phyloP scores from a whole-genome alignment of 805 yeast genomes.

The Myxozyma mucilagina region DNA sequence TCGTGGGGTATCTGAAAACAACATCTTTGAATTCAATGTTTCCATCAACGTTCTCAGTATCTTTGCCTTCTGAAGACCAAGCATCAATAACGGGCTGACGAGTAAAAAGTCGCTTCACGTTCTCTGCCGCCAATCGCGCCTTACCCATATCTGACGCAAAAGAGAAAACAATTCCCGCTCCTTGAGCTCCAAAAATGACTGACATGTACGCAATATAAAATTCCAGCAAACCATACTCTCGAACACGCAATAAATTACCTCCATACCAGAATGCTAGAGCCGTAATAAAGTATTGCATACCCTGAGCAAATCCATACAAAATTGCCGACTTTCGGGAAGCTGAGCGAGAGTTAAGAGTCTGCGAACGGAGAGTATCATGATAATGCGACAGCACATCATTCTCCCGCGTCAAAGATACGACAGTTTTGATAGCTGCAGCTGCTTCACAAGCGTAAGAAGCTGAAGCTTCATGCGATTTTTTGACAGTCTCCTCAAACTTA shows the following conservation, averaged over 20 bases:
- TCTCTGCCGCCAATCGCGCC: slow-evolving; percentile 43
- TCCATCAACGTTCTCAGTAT: slow-evolving; percentile 45
- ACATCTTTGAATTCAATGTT: slow-evolving; percentile 52
- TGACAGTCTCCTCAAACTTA: slow-evolving; percentile 42
- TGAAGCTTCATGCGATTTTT: slow-evolving; percentile 43
- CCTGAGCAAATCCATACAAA: slow-evolving; percentile 44
- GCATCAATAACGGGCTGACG: slow-evolving; percentile 43
- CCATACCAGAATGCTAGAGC: slow-evolving; percentile 51
- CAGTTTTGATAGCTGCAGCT: slow-evolving; percentile 45
- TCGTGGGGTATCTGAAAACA: slow-evolving; percentile 38
- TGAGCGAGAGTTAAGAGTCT: slow-evolving; percentile 41
- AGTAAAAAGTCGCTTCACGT: slow-evolving; percentile 40
- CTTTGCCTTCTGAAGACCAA: slow-evolving; percentile 38
- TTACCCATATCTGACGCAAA: slow-evolving; percentile 50
- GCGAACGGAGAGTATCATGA: slow-evolving; percentile 25
- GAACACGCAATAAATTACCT: slow-evolving; percentile 40
- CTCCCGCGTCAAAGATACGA: slow-evolving; percentile 46
- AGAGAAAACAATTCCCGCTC: slow-evolving; percentile 46
- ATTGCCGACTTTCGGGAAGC: slow-evolving; percentile 37
- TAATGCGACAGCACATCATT: slow-evolving; percentile 42
- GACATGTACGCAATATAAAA: slow-evolving; percentile 46
- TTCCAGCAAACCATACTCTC: slow-evolving; percentile 38
- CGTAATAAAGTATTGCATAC: slow-evolving; percentile 45
- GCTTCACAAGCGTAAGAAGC: slow-evolving; percentile 47
- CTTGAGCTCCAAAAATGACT: slow-evolving; percentile 47